Evolutionary conservation across 176 grass and related monocot species (phyloP).

Genomic region (Areca catechu): DNA sequence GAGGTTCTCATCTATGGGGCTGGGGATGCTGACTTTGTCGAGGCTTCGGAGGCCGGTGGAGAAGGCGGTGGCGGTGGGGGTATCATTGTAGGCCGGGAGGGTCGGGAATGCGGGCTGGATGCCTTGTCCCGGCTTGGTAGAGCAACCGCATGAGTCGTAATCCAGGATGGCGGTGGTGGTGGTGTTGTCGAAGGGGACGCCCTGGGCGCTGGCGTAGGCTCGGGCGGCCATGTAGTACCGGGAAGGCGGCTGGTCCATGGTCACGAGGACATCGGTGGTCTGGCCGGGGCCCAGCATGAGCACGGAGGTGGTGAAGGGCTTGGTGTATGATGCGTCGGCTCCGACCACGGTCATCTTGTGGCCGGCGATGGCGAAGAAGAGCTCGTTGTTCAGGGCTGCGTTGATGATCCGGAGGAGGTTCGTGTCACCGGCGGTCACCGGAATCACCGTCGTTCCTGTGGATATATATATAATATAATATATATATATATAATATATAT

Average conservation of each 20-base stretch:
- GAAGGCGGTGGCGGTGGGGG: constrained; percentile 45
- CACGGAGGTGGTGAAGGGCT: constrained; percentile 46
- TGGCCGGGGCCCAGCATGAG: constrained; percentile 72
- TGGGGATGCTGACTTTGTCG: constrained; percentile 24
- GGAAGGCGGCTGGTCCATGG: constrained; percentile 35
- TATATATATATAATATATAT: too few species aligned
- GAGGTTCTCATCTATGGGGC: constrained; percentile 58
- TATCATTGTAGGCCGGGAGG: constrained; percentile 85
- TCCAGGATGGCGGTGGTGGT: constrained; percentile 80
- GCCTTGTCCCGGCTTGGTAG: background rate
- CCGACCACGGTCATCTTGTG: constrained; percentile 85
- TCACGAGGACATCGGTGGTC: constrained; percentile 91
- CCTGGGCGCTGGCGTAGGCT: constrained; percentile 68
- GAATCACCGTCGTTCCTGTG: constrained; percentile 45
- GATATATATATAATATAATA: background rate
- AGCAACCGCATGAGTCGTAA: constrained; percentile 30
- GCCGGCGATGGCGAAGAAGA: constrained; percentile 64
- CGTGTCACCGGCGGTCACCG: constrained; percentile 70
- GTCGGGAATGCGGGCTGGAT: constrained; percentile 28
- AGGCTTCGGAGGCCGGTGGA: constrained; percentile 40
- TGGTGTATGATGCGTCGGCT: constrained; percentile 87
- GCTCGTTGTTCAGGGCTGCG: constrained; percentile 73
- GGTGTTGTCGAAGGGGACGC: constrained; percentile 91
- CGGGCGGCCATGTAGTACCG: constrained; percentile 75
- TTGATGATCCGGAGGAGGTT: constrained; percentile 85